Percentiles rank a stretch among this genome's conserved stretches.
phyloP scores from a whole-genome alignment of 371 early-diverging fungal species.

The Saksenaea vasiformis region DNA sequence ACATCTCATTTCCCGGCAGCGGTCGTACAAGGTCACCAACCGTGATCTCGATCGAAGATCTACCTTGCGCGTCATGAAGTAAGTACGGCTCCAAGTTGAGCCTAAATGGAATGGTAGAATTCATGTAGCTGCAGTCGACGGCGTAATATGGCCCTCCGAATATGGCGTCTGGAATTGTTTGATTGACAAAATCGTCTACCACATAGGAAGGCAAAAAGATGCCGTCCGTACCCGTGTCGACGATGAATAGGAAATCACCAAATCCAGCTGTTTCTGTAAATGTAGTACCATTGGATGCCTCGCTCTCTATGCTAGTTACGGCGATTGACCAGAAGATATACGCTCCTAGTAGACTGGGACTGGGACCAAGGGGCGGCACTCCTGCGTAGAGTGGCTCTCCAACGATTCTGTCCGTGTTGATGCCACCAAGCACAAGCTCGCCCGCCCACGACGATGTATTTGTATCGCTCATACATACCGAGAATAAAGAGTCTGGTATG shows the following conservation, averaged over 20 bases:
- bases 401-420: constrained; percentile 22
- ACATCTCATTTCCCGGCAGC: background rate
- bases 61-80: background rate
- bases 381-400: background rate
- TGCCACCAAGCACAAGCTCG: constrained; percentile 57
- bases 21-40: background rate
- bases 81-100: background rate
- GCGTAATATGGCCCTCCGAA: background rate
- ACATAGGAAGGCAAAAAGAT: background rate
- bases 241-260: background rate
- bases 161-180: background rate
- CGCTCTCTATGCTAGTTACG: background rate
- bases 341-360: background rate
- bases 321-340: background rate
- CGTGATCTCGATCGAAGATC: background rate
- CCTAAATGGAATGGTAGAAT: background rate
- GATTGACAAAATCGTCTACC: background rate
- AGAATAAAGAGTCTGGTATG: constrained; percentile 12
- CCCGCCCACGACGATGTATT: constrained; percentile 28
- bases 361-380: background rate
- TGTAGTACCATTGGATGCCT: background rate
- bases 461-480: constrained; percentile 2
- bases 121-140: background rate
- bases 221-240: background rate
- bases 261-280: background rate